Base-by-base conservation (phyloP, 495 filamentous ascomycete species). In the Oleoguttula mirabilis region DNA sequence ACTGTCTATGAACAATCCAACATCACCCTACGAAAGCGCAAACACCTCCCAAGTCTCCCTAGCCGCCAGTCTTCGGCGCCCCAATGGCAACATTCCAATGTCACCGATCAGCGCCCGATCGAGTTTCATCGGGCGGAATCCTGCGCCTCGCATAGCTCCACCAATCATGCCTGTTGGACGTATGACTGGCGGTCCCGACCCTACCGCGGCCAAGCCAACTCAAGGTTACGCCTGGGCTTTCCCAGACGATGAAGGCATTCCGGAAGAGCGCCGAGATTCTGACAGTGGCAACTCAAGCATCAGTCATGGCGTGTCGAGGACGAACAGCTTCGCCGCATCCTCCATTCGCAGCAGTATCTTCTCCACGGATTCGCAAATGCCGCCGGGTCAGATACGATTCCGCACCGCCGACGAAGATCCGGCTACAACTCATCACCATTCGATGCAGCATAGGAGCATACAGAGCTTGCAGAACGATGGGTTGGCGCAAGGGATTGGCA, bases 171-270 rank as follows among this genome's bases (percentile, higher is more conserved):
- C 61, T 3, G 27, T 52, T 10, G 39, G 39, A 11, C n/a, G 49
- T 11, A 54, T 50, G 32, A 55, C 58, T 3, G 62, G 62, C 25
- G 54, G 54, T 50, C 62, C 62, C 8, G 60, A 66, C 57, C 63
- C 63, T 5, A 64, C 54, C 33, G 63, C 63, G 34, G 50, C 61
- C 10, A 50, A 54, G 12, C 63, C 63, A 8, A 66, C 63, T 3
- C 59, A 61, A 40, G 63, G 63, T 52, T 62, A 50, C 42, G 55
- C 63, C 11, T 66, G 63, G 63, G 63, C 63, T 47, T 66, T 66
- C 37, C 63, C 63, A 6, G 63, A 56, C 36, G n/a, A n/a, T n/a
- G 39, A 55, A 16, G 20, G 48, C 19, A 49, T 57, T 32, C 52
- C 54, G 10, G 59, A 61, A 15, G 61, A 64, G 19, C 39, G 54